Evolutionary conservation across 441 rosid genomes (phyloP), one percentile per base, ranked within the genome.

Genomic region (Arabidopsis hybrid): DNA sequence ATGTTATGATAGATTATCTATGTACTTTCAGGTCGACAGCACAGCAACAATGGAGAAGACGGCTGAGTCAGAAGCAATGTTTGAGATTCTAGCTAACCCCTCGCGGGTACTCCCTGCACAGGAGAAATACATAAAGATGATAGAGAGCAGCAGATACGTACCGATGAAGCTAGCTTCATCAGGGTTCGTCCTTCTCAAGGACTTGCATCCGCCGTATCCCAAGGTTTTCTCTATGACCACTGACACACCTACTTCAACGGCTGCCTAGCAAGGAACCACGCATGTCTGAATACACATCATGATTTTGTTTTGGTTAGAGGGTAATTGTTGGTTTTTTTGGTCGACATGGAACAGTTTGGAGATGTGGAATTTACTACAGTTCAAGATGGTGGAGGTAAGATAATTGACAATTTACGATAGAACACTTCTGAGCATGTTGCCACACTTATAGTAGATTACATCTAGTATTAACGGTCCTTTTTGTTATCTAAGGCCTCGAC

Each of bases 61-160:
- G 77, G 81, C 83, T 3, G 93, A 90, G 79, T 86, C 91, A 1
- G 96, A 90, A 76, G 84, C 91, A 7, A 71, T 87, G 8, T 88
- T 75, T 64, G 97, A 90, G 73, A 82, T 85, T 35, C 77, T 92
- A 84, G 88, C 83, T 21, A 92, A 92, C 80, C 97, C 95, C 14
- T 95, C 96, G 3, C 83, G 97, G 53, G 97, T 92, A 62, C 88
- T 90, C 59, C 97, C 96, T 4, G 78, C 85, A 7, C 97, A 92
- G 78, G 96, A 90, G 84, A 92, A 90, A 60, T 82, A 72, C 68
- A 85, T 92, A 14, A 87, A 89, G 60, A 83, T 90, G 26, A 78
- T 85, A 32, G 91, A 89, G 72, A 87, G 84, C 31, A 85, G 91
- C 86, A 82, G 97, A 82, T 92, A 92, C 17, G 85, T 79, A 47